Percentiles rank a stretch among this genome's conserved stretches.
Evolutionary conservation across 345 rosid species (phyloP).

Genomic region (Zanthoxylum bungeanum): DNA sequence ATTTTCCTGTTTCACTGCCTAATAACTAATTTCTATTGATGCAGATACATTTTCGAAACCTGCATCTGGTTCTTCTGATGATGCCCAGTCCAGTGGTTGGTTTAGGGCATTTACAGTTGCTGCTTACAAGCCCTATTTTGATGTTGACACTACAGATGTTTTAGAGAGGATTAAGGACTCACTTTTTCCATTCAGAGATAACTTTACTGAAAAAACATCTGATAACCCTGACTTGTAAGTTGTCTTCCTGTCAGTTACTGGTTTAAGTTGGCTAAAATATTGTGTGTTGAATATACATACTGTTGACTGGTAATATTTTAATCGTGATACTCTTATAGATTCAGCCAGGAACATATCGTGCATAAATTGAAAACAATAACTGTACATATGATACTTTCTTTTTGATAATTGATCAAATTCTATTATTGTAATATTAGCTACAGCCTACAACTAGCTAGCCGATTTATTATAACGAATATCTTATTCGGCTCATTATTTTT

Average conservation of each 20-base stretch:
- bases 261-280: background rate
- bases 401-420: background rate
- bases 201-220: conserved; percentile 80
- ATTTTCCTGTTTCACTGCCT: background rate
- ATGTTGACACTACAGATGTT: conserved; percentile 90
- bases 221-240: conserved; percentile 87
- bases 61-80: conserved; percentile 58
- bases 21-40: conserved; percentile 17
- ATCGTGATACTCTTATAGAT: background rate
- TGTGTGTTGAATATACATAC: background rate
- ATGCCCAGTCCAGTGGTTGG: conserved; percentile 79
- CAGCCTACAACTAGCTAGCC: background rate
- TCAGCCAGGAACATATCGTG: background rate
- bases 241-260: background rate
- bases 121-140: conserved; percentile 91
- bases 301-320: background rate
- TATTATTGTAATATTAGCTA: background rate
- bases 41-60: conserved; percentile 91
- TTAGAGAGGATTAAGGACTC: conserved; percentile 88
- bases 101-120: conserved; percentile 61
- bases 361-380: background rate
- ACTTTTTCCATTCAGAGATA: conserved; percentile 90
- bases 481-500: background rate
- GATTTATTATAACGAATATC: background rate
- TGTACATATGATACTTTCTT: background rate